These are phyloP conservation scores for Monosporascus cannonballus DNA, from an alignment of 2,329 filamentous ascomycete species.

Conservation along the genomic window DNA sequence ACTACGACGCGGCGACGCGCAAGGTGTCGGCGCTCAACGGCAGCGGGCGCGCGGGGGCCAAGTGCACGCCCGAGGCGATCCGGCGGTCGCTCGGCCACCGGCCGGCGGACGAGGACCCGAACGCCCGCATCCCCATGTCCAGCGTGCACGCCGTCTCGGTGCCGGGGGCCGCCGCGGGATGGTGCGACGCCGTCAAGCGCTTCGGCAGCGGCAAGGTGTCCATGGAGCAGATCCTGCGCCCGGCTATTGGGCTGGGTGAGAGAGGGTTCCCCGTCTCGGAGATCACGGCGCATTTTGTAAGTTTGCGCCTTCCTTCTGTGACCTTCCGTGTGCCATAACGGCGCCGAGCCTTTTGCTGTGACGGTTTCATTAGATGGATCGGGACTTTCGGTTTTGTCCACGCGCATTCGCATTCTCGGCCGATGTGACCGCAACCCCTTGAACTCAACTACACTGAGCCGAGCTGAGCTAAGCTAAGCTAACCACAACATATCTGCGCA, in stretches of 20 bases:
- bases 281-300: slow-evolving; percentile 60
- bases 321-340: too few relatives aligned
- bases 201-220: slow-evolving; percentile 85
- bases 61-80: slow-evolving; percentile 63
- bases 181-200: slow-evolving; percentile 80
- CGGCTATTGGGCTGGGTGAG: slow-evolving; percentile 81
- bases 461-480: not conserved
- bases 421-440: too few relatives aligned
- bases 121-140: slow-evolving; percentile 61
- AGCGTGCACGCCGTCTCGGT: slow-evolving; percentile 81
- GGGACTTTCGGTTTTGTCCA: too few relatives aligned
- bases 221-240: slow-evolving; percentile 70
- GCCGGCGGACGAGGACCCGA: slow-evolving; percentile 46
- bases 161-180: slow-evolving; percentile 86
- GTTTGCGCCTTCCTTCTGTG: slow-evolving; percentile 23
- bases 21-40: slow-evolving; percentile 86
- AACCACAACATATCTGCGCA: not conserved
- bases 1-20: slow-evolving; percentile 76
- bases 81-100: slow-evolving; percentile 62
- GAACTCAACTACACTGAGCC: too few relatives aligned
- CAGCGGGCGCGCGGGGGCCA: slow-evolving; percentile 73
- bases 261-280: slow-evolving; percentile 87
- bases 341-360: too few relatives aligned
- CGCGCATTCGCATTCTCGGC: too few relatives aligned
- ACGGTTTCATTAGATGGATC: too few relatives aligned